phyloP scores from a whole-genome alignment of 106 monocot genomes.

The Alisma plantagoaquatica region DNA sequence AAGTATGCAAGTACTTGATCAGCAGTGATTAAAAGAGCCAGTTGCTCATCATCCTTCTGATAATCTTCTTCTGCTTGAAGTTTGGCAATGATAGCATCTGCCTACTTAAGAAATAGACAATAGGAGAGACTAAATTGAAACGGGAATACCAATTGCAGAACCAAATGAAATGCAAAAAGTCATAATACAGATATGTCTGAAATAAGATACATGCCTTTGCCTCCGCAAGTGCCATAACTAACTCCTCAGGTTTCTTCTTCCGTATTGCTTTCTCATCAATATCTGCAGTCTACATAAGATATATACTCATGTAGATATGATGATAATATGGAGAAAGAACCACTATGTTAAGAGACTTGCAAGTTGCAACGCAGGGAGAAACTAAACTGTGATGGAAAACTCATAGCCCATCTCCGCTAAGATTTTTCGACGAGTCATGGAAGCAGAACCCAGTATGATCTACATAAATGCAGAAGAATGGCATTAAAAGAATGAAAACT shows the following conservation, averaged over 20 bases:
- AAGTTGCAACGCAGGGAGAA: too few species aligned
- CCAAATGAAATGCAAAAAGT: too few species aligned
- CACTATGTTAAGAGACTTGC: too few species aligned
- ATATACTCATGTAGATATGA: too few species aligned
- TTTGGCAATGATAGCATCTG: slow-evolving; percentile 50
- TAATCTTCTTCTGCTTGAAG: slow-evolving; percentile 10
- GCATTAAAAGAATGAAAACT: too few species aligned
- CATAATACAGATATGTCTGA: too few species aligned
- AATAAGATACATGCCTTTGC: too few species aligned
- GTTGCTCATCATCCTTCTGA: background rate
- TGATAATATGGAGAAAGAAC: too few species aligned
- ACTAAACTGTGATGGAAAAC: slow-evolving; percentile 43
- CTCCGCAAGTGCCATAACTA: slow-evolving; percentile 64
- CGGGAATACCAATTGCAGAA: too few species aligned
- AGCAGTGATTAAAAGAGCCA: slow-evolving; percentile 53
- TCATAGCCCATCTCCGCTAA: slow-evolving; percentile 60
- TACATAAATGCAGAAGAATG: too few species aligned
- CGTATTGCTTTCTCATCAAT: slow-evolving; percentile 69
- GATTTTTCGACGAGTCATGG: slow-evolving; percentile 40
- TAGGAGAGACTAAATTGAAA: too few species aligned
- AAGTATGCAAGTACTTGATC: slow-evolving; percentile 33
- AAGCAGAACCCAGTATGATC: slow-evolving; percentile 62
- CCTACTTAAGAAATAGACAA: too few species aligned
- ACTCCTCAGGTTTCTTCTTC: slow-evolving; percentile 47
- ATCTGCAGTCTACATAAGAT: slow-evolving; percentile 43